phyloP scores from a whole-genome alignment of 805 yeast genomes.

The Cyberlindnera subsufficiens region DNA sequence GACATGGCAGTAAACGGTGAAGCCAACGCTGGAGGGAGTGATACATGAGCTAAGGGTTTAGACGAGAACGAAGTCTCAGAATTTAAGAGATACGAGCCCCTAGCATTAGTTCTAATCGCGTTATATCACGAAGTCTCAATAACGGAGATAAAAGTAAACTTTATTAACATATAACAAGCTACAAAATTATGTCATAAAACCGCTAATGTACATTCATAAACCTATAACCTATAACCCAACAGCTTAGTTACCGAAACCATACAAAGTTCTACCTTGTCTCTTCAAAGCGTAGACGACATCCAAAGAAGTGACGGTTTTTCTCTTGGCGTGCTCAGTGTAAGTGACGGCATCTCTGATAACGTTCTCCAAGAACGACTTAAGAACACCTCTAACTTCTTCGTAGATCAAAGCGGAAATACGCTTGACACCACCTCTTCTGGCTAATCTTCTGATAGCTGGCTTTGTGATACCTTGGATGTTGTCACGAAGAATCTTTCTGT shows the following conservation, averaged over 20 bases:
- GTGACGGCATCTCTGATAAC: conserved; percentile 99
- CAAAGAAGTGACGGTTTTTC: conserved; percentile 98
- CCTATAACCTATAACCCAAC: conserved; percentile 8
- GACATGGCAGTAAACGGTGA: too few relatives aligned
- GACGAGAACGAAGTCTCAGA: too few relatives aligned
- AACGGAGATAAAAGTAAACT: too few relatives aligned
- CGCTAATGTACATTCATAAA: conserved; percentile 9
- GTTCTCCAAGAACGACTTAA: conserved; percentile 91
- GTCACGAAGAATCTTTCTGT: conserved; percentile 98
- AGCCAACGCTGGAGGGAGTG: too few relatives aligned
- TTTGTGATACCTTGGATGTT: conserved; percentile 99
- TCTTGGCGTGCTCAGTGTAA: conserved; percentile 99
- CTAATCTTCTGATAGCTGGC: conserved; percentile 99
- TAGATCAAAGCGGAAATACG: conserved; percentile 98
- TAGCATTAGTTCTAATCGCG: too few relatives aligned
- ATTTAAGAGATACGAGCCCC: too few relatives aligned
- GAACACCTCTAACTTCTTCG: conserved; percentile 97
- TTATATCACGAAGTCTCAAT: too few relatives aligned
- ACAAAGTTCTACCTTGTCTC: conserved; percentile 99
- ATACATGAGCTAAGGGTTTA: too few relatives aligned
- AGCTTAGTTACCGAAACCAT: conserved; percentile 98
- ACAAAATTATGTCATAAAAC: background rate
- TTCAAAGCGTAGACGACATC: conserved; percentile 98
- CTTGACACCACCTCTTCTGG: conserved; percentile 99
- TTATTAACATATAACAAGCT: too few relatives aligned